Evolutionary conservation across 495 filamentous ascomycete species (phyloP), one percentile per base, ranked within the genome.

Genomic region (Penicillium lividum): DNA sequence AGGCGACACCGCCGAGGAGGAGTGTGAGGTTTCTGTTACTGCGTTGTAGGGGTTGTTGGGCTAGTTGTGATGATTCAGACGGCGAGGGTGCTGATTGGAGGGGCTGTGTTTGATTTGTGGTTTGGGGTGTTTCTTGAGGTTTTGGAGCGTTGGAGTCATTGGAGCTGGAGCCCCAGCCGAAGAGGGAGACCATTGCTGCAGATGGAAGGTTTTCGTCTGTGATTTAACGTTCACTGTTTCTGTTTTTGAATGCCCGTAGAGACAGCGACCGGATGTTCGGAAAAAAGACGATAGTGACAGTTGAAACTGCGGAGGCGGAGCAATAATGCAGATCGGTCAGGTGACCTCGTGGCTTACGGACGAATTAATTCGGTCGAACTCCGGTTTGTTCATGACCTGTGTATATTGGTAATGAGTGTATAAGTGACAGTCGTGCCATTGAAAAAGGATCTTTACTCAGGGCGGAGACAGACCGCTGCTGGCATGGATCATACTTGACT

Each of bases 1-100:
- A 95, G 62, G 84, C 75, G 22, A 86, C 79, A 56, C 92, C 92
- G 69, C 83, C 86, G 60, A 86, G 74, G 74, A 91, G 85, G 59
- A 93, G 73, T 58, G 78, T 79, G 42, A 71, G 64, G 65, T 72
- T 77, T 55, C 68, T 65, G 10, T 46, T 68, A 57, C 52, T 58
- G 63, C 57, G 51, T 48, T 53, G 50, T 15, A 44, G 9, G 31
- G 66, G 30, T 49, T 28, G 57, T 42, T 62, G 66, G 2, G 29
- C 18, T 60, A 54, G n/a, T 64, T 61, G 58, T 42, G 50, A 38
- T 43, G 53, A 50, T 50, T 61, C 52, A 7, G 54, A 51, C 58
- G 61, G 36, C 49, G 65, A 54, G 4, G 46, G 16, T 53, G 46
- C 15, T 30, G 59, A 33, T 16, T 48, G 29, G 11, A 34, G 31